Evolutionary conservation across 1,284 basidiomycete genomes (phyloP).

Genomic region (Trichosporon sp.): DNA sequence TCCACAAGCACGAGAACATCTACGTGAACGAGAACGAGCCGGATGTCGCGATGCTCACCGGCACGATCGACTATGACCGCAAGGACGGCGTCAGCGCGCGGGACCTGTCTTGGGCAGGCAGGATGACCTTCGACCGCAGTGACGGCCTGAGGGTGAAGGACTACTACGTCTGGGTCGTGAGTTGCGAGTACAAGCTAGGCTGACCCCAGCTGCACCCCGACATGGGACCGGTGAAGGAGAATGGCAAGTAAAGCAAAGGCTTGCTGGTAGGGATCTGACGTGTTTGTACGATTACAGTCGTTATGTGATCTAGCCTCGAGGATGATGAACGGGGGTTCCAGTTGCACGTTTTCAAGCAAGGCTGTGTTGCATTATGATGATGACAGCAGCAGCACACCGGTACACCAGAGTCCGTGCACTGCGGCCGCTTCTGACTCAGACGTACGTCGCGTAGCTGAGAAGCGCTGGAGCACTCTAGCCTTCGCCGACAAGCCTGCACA

Average conservation of each 20-base stretch:
- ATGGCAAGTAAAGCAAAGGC: neutral
- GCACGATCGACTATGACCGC: conserved; percentile 9
- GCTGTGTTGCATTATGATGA: no score
- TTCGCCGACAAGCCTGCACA: no score
- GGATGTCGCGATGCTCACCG: neutral
- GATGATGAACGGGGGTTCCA: no score
- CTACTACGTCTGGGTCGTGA: conserved; percentile 11
- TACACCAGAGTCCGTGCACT: no score
- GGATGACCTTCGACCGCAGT: neutral
- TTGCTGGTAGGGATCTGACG: neutral
- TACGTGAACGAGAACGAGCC: neutral
- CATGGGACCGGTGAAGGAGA: neutral
- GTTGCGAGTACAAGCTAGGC: neutral
- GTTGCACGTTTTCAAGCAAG: no score
- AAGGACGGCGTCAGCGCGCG: neutral
- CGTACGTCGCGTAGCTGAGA: no score
- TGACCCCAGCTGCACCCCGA: neutral
- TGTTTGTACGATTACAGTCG: neutral
- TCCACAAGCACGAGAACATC: neutral
- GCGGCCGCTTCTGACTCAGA: no score
- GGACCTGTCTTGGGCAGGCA: neutral
- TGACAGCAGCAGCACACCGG: no score
- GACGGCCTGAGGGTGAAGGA: neutral
- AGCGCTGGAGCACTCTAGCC: no score
- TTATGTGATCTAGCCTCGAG: no score